Percentiles rank a stretch among this genome's conserved stretches.
Conservation (phyloP, 1,284 basidiomycete species). For the Ganoderma sinense region DNA sequence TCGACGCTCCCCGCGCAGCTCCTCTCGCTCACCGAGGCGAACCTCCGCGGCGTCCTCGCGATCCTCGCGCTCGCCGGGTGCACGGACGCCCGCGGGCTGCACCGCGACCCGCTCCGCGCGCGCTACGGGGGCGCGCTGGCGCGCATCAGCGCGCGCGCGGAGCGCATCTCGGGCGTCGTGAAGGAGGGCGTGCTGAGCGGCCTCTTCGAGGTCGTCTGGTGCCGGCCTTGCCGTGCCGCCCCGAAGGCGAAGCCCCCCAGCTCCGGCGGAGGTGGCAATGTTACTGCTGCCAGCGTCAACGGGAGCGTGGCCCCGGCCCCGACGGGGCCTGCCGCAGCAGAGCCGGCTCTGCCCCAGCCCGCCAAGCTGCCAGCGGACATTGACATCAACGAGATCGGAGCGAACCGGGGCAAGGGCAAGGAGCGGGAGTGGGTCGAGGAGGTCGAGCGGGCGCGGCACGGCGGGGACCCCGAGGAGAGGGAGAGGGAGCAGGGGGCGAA, state of each 20-base stretch:
- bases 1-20: slow-evolving; percentile 25
- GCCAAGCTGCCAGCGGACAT: slow-evolving; percentile 10
- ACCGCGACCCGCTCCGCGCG: slow-evolving; percentile 40
- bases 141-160: slow-evolving; percentile 40
- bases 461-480: slow-evolving; percentile 5
- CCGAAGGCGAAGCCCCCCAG: background rate
- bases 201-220: slow-evolving; percentile 42
- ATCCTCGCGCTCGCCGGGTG: slow-evolving; percentile 45
- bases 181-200: slow-evolving; percentile 46
- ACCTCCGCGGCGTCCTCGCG: slow-evolving; percentile 44
- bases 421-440: slow-evolving; percentile 32
- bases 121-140: slow-evolving; percentile 40
- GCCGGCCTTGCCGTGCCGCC: slow-evolving; percentile 20
- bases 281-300: background rate
- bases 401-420: slow-evolving; percentile 22
- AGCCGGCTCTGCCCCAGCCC: background rate
- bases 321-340: background rate
- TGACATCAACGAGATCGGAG: slow-evolving; percentile 8
- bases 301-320: background rate
- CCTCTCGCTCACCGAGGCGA: slow-evolving; percentile 32
- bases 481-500: slow-evolving; percentile 11
- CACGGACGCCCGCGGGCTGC: slow-evolving; percentile 40
- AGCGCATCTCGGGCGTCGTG: slow-evolving; percentile 40
- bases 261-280: too few species aligned
- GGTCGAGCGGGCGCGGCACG: slow-evolving; percentile 24